Evolutionary conservation across 306 rosid species (phyloP).

Genomic region (Dalbergia cultrata): DNA sequence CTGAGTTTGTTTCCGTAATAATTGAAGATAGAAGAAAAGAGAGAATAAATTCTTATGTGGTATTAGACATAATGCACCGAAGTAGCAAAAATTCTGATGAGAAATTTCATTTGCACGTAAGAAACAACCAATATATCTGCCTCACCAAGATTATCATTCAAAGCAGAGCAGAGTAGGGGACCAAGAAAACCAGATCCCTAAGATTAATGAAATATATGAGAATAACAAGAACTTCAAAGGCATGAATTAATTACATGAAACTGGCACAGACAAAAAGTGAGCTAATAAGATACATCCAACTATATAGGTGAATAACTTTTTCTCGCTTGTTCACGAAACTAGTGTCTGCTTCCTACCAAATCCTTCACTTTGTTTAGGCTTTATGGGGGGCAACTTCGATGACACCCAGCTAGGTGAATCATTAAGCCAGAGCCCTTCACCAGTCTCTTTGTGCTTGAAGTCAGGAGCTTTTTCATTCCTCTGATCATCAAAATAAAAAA

Average conservation of each 20-base stretch:
- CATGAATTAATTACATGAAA: conserved; percentile 18
- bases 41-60: background rate
- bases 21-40: too few relatives aligned
- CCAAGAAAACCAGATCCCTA: background rate
- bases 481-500: conserved; percentile 53
- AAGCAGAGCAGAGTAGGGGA: background rate
- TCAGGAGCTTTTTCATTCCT: conserved; percentile 58
- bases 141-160: background rate
- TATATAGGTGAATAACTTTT: conserved; percentile 17
- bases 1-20: too few relatives aligned
- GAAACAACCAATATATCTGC: conserved; percentile 12
- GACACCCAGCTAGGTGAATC: conserved; percentile 65
- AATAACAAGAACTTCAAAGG: conserved; percentile 21
- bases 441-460: conserved; percentile 78
- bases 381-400: conserved; percentile 59
- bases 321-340: conserved; percentile 32
- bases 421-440: conserved; percentile 66
- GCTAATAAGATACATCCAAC: conserved; percentile 14
- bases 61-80: background rate
- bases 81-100: background rate
- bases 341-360: conserved; percentile 17
- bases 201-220: conserved; percentile 4
- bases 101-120: conserved; percentile 5
- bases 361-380: conserved; percentile 33
- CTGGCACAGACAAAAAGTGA: background rate